Evolutionary conservation across 148 eudicot species (phyloP), one percentile per base, ranked within the genome.

Genomic region (Nyssa sinensis): DNA sequence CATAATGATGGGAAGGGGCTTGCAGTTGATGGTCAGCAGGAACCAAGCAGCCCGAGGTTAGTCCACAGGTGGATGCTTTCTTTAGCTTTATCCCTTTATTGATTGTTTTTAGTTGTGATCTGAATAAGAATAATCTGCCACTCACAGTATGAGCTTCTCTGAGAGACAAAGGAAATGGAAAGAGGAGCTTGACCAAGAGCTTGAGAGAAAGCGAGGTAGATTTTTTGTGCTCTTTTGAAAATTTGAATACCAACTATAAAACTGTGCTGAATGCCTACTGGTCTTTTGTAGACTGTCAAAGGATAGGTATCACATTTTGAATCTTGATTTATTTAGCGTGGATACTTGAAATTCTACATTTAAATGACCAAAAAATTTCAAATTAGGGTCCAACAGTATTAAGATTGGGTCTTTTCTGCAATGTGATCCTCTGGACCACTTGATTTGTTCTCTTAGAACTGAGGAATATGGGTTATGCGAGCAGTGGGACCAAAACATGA

Each of bases 131-230:
- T 67, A 33, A 31, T 76, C 44, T 49, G 57, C 7, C 32, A 51
- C 29, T 41, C 53, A 29, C 66, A 75, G 78, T 39, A 24, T 68
- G 63, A 85, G 74, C 74, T 80, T 82, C 28, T 67, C 80, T 19
- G 86, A 85, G 79, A 78, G 60, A 77, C 84, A 85, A 24, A 64
- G 62, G 64, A 85, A 78, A 47, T 85, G 88, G 88, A 82, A 85
- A 74, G 86, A 85, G 77, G 86, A 85, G 75, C 88, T 85, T 70
- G 86, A 77, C 63, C 75, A 85, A 80, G 88, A 85, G 78, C 82
- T 85, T 55, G 80, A 82, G 75, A 80, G 84, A 70, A 81, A 80
- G 33, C 53, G 88, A 82, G 88, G 88, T 71, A 76, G 55, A 63
- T 73, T n/a, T 34, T 17, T 35, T 17, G 27, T 0, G 7, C 47